Evolutionary conservation across 2,329 filamentous ascomycete genomes (phyloP).

Genomic region (Drechslerella stenobrocha): DNA sequence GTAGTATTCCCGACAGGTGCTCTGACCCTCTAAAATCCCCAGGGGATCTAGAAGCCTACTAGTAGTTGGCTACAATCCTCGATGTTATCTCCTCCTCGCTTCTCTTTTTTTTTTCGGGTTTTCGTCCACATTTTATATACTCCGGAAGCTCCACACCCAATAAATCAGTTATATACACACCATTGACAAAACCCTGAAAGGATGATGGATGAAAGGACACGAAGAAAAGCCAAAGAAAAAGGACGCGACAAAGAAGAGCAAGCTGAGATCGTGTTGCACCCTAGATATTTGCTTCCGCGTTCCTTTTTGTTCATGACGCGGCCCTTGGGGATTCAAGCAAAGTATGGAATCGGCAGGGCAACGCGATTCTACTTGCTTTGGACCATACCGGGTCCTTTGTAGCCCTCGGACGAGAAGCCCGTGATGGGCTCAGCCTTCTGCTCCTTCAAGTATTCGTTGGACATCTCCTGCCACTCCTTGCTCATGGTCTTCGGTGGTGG

Average conservation of each 20-base stretch:
- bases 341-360: too few species aligned
- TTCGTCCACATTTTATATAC: constrained; percentile 47
- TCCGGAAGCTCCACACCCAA: constrained; percentile 39
- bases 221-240: constrained; percentile 1
- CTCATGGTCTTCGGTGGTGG: constrained; percentile 82
- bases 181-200: constrained; percentile 13
- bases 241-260: neutral
- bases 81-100: neutral
- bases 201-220: neutral
- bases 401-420: constrained; percentile 77
- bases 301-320: neutral
- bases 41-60: too few species aligned
- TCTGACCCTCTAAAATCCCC: neutral
- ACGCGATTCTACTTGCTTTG: constrained; percentile 59
- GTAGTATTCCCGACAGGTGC: too few species aligned
- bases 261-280: neutral
- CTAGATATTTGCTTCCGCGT: neutral
- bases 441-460: constrained; percentile 87
- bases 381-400: constrained; percentile 75
- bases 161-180: constrained; percentile 42
- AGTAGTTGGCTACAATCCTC: neutral
- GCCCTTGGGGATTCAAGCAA: too few species aligned
- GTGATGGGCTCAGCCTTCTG: constrained; percentile 86
- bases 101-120: constrained; percentile 16
- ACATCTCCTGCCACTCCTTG: constrained; percentile 94